Percentiles rank a stretch among this genome's conserved stretches.
Evolutionary conservation across 2,329 filamentous ascomycete species (phyloP).

Genomic region (Colletotrichum truncatum): DNA sequence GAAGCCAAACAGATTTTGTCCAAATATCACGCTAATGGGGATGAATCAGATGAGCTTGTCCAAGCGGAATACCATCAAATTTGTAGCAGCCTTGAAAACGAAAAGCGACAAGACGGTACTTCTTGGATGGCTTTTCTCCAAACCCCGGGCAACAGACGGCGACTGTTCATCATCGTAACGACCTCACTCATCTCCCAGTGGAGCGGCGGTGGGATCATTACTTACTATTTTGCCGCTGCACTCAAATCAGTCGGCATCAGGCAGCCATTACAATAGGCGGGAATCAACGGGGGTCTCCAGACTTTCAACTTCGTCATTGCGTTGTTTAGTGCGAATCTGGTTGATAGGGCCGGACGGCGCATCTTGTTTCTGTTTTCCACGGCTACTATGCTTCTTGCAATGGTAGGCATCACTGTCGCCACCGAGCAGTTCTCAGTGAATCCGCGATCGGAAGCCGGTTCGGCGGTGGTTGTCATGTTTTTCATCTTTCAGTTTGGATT

Average conservation of each 20-base stretch:
- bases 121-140: background rate
- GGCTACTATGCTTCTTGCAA: conserved; percentile 39
- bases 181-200: conserved; percentile 35
- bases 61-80: background rate
- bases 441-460: conserved; percentile 34
- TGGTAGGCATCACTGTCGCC: conserved; percentile 43
- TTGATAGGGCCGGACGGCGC: conserved; percentile 38
- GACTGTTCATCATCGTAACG: background rate
- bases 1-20: background rate
- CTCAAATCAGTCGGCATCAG: conserved; percentile 31
- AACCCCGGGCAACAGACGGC: background rate
- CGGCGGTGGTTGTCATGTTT: background rate
- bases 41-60: background rate
- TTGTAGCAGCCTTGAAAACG: background rate
- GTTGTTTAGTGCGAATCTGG: conserved; percentile 35
- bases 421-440: conserved; percentile 42
- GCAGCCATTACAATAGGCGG: conserved; percentile 34
- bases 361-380: conserved; percentile 33
- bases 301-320: conserved; percentile 37
- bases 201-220: conserved; percentile 43
- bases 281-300: conserved; percentile 38
- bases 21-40: background rate
- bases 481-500: background rate
- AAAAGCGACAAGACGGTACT: background rate
- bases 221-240: conserved; percentile 33